A percentile compares a stretch with the other conserved stretches of the same genome.
Evolutionary conservation across 164 flowering plant genomes (phyloP).

Genomic region (Aristolochia contorta): DNA sequence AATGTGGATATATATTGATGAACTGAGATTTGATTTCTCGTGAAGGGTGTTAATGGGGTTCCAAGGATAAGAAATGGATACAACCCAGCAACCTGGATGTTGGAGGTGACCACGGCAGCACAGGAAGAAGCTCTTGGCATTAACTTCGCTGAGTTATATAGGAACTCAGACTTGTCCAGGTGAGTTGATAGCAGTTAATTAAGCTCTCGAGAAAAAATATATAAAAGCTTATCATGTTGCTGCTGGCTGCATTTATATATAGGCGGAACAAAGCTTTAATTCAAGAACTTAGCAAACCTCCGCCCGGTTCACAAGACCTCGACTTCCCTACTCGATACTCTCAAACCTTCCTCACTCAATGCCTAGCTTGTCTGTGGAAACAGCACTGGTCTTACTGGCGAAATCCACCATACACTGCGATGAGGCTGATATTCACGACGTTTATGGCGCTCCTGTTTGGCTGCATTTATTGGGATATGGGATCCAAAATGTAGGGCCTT

Average conservation of each 20-base stretch:
- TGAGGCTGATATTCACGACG: conserved; percentile 33
- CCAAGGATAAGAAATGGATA: conserved; percentile 29
- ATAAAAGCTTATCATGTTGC: too few species aligned
- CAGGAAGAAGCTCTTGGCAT: conserved; percentile 26
- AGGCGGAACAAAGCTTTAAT: conserved; percentile 48
- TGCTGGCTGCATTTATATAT: too few species aligned
- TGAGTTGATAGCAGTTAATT: conserved; percentile 3
- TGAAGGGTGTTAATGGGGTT: conserved; percentile 30
- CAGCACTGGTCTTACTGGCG: conserved; percentile 45
- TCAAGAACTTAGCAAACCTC: conserved; percentile 31
- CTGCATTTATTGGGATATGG: conserved; percentile 35
- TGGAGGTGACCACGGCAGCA: conserved; percentile 26
- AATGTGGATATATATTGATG: neutral
- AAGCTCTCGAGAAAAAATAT: too few species aligned
- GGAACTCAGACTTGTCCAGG: conserved; percentile 25
- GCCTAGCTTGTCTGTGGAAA: conserved; percentile 55
- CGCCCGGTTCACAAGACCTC: conserved; percentile 34
- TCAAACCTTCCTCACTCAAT: conserved; percentile 36
- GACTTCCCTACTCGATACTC: conserved; percentile 32
- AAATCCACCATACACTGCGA: conserved; percentile 39
- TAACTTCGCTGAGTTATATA: conserved; percentile 25
- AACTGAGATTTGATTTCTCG: neutral
- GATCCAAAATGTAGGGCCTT: conserved; percentile 38
- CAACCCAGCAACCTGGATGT: conserved; percentile 51
- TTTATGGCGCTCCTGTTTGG: conserved; percentile 39